phyloP scores from a whole-genome alignment of 805 yeast genomes.

The Cephaloascus fragrans region DNA sequence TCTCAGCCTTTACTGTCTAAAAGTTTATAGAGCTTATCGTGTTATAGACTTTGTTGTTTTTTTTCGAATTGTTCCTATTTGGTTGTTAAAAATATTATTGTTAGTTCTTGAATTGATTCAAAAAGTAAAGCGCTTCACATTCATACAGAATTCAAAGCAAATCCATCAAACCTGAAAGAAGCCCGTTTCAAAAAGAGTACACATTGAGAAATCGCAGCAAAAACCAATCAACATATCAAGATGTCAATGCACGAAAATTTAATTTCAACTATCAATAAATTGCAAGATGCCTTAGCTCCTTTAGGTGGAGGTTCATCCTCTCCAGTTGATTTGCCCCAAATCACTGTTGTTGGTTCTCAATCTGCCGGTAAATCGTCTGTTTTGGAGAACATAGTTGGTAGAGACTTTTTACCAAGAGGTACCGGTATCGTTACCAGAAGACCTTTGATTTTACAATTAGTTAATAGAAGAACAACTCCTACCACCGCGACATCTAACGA shows the following conservation, averaged over 20 bases:
- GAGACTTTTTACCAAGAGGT: slow-evolving; percentile 87
- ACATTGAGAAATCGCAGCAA: too few species aligned
- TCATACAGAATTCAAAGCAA: too few species aligned
- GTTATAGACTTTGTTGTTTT: too few species aligned
- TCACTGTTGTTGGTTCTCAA: slow-evolving; percentile 92
- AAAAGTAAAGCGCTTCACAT: too few species aligned
- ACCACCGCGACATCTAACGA: slow-evolving; percentile 18
- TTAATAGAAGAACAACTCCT: slow-evolving; percentile 45
- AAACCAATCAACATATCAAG: neutral
- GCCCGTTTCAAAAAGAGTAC: too few species aligned
- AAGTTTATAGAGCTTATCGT: too few species aligned
- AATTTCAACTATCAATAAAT: slow-evolving; percentile 78
- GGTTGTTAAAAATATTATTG: too few species aligned
- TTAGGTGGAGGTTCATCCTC: slow-evolving; percentile 82
- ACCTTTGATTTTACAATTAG: slow-evolving; percentile 74
- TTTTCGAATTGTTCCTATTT: too few species aligned
- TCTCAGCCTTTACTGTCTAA: too few species aligned
- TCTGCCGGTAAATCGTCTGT: slow-evolving; percentile 87
- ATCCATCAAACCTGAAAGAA: too few species aligned
- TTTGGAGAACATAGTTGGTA: slow-evolving; percentile 81
- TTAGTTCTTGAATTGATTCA: too few species aligned
- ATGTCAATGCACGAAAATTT: slow-evolving; percentile 62
- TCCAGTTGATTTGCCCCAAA: slow-evolving; percentile 90
- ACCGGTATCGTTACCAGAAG: slow-evolving; percentile 90
- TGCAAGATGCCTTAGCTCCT: slow-evolving; percentile 96